Conservation (phyloP, 1,284 basidiomycete genomes). For the Microbotryomycetes sp. region DNA sequence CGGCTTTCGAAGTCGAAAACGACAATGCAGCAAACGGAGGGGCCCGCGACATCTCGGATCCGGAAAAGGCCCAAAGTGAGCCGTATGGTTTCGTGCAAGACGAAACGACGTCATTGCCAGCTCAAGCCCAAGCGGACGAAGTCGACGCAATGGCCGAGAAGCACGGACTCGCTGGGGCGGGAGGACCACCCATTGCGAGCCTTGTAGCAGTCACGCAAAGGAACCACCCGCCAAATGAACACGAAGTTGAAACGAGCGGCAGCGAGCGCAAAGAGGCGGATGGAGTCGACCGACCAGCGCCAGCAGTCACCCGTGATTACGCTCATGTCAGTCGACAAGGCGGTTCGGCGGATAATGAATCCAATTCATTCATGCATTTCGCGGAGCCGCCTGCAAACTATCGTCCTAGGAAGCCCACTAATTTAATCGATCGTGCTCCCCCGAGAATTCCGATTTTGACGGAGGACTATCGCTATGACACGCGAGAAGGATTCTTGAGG, state of each 20-base stretch:
- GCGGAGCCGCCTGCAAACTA: constrained; percentile 23
- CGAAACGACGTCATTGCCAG: neutral
- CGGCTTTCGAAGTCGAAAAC: no score
- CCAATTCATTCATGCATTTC: constrained; percentile 18
- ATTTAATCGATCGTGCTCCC: constrained; percentile 22
- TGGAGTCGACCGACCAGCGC: neutral
- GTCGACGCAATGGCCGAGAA: constrained; percentile 9
- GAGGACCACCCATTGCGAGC: constrained; percentile 1
- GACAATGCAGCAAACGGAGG: neutral
- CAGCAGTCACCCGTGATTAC: neutral
- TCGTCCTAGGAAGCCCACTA: neutral
- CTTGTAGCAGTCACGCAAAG: neutral
- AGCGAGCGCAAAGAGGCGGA: neutral
- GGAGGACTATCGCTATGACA: constrained; percentile 56
- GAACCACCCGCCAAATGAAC: neutral
- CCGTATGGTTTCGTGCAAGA: neutral
- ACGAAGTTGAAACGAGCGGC: neutral
- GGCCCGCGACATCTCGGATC: neutral
- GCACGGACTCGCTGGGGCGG: neutral
- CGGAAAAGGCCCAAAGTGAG: neutral
- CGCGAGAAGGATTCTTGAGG: constrained; percentile 43
- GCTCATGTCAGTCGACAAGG: no score
- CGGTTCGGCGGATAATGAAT: neutral
- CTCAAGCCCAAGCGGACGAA: no score
- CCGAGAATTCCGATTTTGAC: constrained; percentile 46